These are phyloP conservation scores for Vararia minispora DNA, from an alignment of 768 basidiomycete species.

Conservation along the genomic window DNA sequence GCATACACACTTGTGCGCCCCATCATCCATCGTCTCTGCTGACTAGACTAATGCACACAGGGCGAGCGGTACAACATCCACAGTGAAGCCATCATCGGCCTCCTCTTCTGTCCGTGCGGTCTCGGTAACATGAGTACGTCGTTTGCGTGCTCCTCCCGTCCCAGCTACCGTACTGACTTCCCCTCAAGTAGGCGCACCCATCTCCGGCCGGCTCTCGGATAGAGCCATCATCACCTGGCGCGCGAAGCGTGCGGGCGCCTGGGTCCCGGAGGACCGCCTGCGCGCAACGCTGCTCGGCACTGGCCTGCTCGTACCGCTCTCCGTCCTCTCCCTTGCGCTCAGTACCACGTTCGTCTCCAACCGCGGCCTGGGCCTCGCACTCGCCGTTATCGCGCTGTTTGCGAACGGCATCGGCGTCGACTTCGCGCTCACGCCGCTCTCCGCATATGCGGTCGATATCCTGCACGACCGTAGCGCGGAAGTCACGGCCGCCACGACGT, in stretches of 20 bases:
- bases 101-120: constrained; percentile 47
- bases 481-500: constrained; percentile 45
- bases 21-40: background rate
- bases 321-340: constrained; percentile 37
- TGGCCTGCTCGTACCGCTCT: constrained; percentile 39
- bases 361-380: constrained; percentile 32
- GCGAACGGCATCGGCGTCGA: constrained; percentile 59
- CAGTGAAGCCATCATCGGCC: constrained; percentile 47
- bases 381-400: constrained; percentile 47
- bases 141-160: background rate
- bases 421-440: constrained; percentile 39
- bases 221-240: constrained; percentile 35
- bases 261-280: constrained; percentile 63
- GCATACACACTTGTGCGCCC: constrained; percentile 55
- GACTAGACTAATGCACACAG: constrained; percentile 22
- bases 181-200: constrained; percentile 42
- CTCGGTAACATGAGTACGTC: constrained; percentile 46
- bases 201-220: constrained; percentile 53
- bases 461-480: constrained; percentile 53
- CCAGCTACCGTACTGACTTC: background rate
- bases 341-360: constrained; percentile 41
- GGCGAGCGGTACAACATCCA: constrained; percentile 43
- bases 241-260: constrained; percentile 37
- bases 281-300: constrained; percentile 38
- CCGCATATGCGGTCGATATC: constrained; percentile 50